A percentile compares a stretch with the other conserved stretches of the same genome.
These are phyloP conservation scores for Myriosclerotinia scirpicola DNA, from an alignment of 2,329 filamentous ascomycete genomes.

Conservation along the genomic window DNA sequence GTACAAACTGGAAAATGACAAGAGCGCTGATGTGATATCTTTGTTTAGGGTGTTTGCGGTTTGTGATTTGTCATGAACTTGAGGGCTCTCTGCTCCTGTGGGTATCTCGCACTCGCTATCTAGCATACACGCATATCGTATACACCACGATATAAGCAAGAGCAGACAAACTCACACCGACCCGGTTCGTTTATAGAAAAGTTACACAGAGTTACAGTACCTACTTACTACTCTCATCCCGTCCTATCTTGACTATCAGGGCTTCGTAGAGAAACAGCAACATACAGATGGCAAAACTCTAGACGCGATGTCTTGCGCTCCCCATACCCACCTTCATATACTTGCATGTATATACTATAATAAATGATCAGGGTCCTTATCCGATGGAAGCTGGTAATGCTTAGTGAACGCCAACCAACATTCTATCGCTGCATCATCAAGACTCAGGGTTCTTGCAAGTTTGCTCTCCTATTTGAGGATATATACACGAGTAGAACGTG, in stretches of 20 bases:
- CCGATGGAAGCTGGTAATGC: background rate
- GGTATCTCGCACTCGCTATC: background rate
- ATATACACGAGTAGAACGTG: background rate
- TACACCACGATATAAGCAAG: background rate
- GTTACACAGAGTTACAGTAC: background rate
- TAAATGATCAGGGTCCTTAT: background rate
- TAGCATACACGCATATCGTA: background rate
- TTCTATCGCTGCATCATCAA: too few relatives aligned
- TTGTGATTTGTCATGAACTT: background rate
- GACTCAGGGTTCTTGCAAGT: background rate
- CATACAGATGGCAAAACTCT: background rate
- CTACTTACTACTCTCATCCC: background rate
- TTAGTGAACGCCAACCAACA: background rate
- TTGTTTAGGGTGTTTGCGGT: too few relatives aligned
- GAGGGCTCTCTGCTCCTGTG: background rate
- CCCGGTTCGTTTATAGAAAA: background rate
- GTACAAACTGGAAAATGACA: too few relatives aligned
- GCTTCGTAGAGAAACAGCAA: background rate
- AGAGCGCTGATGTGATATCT: too few relatives aligned
- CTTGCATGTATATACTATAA: background rate
- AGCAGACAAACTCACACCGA: background rate
- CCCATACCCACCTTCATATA: background rate
- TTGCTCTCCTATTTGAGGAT: background rate
- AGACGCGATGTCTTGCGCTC: background rate
- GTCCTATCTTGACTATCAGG: background rate